These are phyloP conservation scores for Solanum lignicaule DNA, from an alignment of 257 asterid genomes.

Conservation along the genomic window DNA sequence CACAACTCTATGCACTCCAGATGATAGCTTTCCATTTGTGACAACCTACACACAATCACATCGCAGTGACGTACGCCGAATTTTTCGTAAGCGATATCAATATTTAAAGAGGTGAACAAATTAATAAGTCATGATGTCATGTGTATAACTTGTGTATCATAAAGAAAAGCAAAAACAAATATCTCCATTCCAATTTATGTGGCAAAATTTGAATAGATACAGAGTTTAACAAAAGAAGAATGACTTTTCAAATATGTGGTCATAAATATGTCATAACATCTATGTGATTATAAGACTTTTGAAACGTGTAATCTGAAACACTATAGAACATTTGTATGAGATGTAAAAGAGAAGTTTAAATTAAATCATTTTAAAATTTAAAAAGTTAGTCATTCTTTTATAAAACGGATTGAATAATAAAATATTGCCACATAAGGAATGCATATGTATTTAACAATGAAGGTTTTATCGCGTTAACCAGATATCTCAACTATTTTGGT, in stretches of 20 bases:
- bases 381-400: neutral
- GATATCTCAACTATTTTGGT: neutral
- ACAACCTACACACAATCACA: neutral
- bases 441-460: neutral
- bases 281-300: neutral
- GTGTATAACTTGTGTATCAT: neutral
- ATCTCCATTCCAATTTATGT: neutral
- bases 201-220: neutral
- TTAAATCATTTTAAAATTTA: neutral
- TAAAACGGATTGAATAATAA: neutral
- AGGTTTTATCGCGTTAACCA: neutral
- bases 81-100: neutral
- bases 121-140: neutral
- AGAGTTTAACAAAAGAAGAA: fast-evolving
- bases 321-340: neutral
- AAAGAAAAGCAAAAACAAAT: neutral
- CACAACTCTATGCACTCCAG: neutral
- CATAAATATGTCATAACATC: neutral
- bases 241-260: neutral
- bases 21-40: neutral
- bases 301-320: neutral
- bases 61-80: neutral
- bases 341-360: neutral
- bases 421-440: neutral
- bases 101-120: too few species aligned